These are phyloP conservation scores for Ceratocystis ficicola DNA, from an alignment of 2,329 filamentous ascomycete species.

Conservation along the genomic window DNA sequence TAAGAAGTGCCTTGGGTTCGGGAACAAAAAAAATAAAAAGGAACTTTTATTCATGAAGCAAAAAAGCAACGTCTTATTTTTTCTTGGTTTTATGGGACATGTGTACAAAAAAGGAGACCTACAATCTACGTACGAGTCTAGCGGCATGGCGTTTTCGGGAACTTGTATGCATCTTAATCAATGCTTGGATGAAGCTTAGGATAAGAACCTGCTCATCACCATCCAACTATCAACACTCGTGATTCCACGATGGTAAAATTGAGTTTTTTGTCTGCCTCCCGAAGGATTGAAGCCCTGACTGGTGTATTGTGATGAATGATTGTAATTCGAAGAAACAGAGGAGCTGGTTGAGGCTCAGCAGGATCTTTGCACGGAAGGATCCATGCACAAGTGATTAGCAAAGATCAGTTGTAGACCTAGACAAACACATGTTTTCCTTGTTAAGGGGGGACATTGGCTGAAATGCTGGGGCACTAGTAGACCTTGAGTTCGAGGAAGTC, in stretches of 20 bases:
- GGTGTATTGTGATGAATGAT: too few species aligned
- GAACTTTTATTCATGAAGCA: slow-evolving; percentile 20
- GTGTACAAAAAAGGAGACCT: neutral
- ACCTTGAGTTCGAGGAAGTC: too few species aligned
- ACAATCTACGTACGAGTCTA: neutral
- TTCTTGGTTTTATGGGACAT: slow-evolving; percentile 13
- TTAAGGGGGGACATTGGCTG: neutral
- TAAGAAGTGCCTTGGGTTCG: slow-evolving; percentile 36
- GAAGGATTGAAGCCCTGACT: neutral
- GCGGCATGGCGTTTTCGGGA: slow-evolving; percentile 7
- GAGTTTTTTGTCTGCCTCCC: neutral
- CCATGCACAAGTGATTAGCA: neutral
- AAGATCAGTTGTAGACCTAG: neutral
- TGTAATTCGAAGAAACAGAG: too few species aligned
- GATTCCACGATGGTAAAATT: neutral
- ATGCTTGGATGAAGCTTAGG: slow-evolving; percentile 5
- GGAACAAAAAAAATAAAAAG: slow-evolving; percentile 24
- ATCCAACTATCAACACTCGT: neutral
- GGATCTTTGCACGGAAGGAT: neutral
- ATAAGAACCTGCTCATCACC: neutral
- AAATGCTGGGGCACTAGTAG: too few species aligned
- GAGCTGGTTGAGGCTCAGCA: neutral
- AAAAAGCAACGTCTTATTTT: slow-evolving; percentile 16
- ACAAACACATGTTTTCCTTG: neutral
- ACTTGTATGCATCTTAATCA: slow-evolving; percentile 9